These are phyloP conservation scores for Onygenales sp. DNA, from an alignment of 2,329 filamentous ascomycete genomes.

Conservation along the genomic window DNA sequence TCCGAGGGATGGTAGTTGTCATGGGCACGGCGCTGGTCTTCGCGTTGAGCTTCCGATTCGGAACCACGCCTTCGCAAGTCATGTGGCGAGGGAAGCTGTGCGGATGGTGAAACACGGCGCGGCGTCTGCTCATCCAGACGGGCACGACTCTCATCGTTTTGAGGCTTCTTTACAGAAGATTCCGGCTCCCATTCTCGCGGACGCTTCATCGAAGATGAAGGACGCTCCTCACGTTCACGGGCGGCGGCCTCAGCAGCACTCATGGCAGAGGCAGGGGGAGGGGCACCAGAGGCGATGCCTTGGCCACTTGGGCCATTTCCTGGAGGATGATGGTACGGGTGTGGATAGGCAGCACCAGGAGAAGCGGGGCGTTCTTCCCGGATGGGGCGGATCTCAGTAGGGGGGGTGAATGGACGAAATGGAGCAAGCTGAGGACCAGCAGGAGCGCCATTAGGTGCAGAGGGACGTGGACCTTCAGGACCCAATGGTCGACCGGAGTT, in stretches of 20 bases:
- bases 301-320: conserved; percentile 40
- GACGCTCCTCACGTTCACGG: conserved; percentile 53
- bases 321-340: conserved; percentile 61
- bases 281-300: conserved; percentile 60
- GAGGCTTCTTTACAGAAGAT: conserved; percentile 63
- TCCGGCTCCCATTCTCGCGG: conserved; percentile 91
- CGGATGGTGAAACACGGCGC: conserved; percentile 55
- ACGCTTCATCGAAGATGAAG: conserved; percentile 71
- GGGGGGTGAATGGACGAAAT: conserved; percentile 65
- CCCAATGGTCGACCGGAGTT: conserved; percentile 34
- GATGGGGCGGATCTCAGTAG: conserved; percentile 72
- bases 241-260: conserved; percentile 60
- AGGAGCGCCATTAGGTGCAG: conserved; percentile 43
- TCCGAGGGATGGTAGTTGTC: conserved; percentile 88
- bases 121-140: conserved; percentile 76
- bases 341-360: conserved; percentile 76
- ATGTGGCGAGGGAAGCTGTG: conserved; percentile 53
- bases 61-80: conserved; percentile 68
- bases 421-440: conserved; percentile 55
- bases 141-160: conserved; percentile 78
- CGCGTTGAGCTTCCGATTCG: conserved; percentile 54
- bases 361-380: conserved; percentile 82
- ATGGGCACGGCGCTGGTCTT: conserved; percentile 60
- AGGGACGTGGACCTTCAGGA: conserved; percentile 43
- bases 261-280: conserved; percentile 54